These are phyloP conservation scores for Phlebiopsis gigantea DNA, from an alignment of 768 basidiomycete species.

Conservation along the genomic window DNA sequence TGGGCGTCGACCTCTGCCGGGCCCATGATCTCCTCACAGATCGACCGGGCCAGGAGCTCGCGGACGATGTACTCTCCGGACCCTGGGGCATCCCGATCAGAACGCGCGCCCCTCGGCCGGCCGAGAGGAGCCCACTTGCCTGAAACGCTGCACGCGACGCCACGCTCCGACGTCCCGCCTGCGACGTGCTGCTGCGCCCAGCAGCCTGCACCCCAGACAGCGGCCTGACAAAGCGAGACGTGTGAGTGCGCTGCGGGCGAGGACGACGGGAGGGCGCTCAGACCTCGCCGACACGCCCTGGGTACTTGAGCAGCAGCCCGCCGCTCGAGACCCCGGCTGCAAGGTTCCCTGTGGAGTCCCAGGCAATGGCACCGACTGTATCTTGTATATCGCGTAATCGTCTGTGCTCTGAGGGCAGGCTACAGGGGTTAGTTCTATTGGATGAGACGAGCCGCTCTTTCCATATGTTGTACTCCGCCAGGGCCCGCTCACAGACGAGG, in stretches of 20 bases:
- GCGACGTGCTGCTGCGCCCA: slow-evolving; percentile 42
- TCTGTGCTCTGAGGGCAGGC: too few species aligned
- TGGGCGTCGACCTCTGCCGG: slow-evolving; percentile 47
- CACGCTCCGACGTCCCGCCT: slow-evolving; percentile 15
- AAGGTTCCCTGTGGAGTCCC: slow-evolving; percentile 36
- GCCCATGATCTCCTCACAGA: slow-evolving; percentile 42
- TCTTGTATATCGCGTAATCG: slow-evolving; percentile 54
- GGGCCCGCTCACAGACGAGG: slow-evolving; percentile 47
- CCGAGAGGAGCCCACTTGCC: slow-evolving; percentile 29
- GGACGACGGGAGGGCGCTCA: background rate
- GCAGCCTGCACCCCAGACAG: slow-evolving; percentile 69
- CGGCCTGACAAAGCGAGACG: slow-evolving; percentile 40
- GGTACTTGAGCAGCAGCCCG: slow-evolving; percentile 69
- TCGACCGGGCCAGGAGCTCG: slow-evolving; percentile 44
- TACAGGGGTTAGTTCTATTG: background rate
- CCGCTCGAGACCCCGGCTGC: slow-evolving; percentile 83
- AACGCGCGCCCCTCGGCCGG: background rate
- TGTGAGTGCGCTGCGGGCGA: background rate
- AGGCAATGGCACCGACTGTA: slow-evolving; percentile 77
- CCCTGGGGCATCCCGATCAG: slow-evolving; percentile 34
- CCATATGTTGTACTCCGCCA: slow-evolving; percentile 59
- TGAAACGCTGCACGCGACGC: slow-evolving; percentile 69
- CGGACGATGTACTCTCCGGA: slow-evolving; percentile 70
- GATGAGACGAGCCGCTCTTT: slow-evolving; percentile 30
- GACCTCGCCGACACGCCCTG: slow-evolving; percentile 77